Conservation (phyloP, 1,284 basidiomycete species). For the Inonotus obliquus region DNA sequence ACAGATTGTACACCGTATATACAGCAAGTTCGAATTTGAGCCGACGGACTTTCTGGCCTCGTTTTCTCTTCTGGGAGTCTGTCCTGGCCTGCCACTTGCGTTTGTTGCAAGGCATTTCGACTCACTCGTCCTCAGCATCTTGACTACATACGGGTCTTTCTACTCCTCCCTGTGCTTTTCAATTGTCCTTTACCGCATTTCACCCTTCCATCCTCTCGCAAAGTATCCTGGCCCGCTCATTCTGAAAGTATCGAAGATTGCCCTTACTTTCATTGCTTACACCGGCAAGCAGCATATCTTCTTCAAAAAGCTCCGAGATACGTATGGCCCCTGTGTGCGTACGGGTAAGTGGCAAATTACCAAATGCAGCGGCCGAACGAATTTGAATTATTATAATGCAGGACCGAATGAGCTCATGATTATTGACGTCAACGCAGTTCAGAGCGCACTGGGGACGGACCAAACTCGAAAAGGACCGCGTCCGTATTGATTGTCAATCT, state of each 20-base stretch:
- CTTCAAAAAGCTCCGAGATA: constrained; percentile 18
- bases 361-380: background rate
- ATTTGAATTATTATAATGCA: constrained; percentile 19
- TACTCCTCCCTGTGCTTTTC: constrained; percentile 2
- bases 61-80: background rate
- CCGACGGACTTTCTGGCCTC: constrained; percentile 6
- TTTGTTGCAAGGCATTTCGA: background rate
- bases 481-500: background rate
- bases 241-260: constrained; percentile 20
- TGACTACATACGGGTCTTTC: background rate
- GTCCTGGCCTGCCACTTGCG: background rate
- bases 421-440: constrained; percentile 26
- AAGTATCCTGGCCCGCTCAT: constrained; percentile 22
- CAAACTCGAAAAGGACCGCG: constrained; percentile 31
- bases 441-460: constrained; percentile 26
- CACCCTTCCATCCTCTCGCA: constrained; percentile 25
- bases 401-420: constrained; percentile 35
- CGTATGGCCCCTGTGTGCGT: constrained; percentile 14
- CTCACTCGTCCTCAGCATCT: background rate
- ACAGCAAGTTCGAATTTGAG: constrained; percentile 13
- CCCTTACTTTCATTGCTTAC: constrained; percentile 3
- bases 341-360: too few species aligned
- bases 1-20: constrained; percentile 8
- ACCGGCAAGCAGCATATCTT: constrained; percentile 18
- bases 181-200: constrained; percentile 22